These are phyloP conservation scores for Marchantia polymorpha DNA, from an alignment of 225 moss, liverwort and hornwort species.

Conservation along the genomic window DNA sequence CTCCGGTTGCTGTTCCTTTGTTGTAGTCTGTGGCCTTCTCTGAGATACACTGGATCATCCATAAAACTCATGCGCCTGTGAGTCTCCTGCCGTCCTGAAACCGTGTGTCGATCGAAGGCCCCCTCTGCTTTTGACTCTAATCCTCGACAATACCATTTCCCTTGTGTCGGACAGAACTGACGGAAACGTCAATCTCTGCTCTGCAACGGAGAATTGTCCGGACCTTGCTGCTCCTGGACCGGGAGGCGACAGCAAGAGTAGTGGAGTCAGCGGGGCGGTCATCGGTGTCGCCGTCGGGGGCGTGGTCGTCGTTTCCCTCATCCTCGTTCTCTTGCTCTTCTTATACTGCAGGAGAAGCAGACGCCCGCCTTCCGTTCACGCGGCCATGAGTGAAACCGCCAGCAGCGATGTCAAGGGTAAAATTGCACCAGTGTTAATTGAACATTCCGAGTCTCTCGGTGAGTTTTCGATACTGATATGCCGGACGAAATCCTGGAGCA, in stretches of 20 bases:
- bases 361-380: background rate
- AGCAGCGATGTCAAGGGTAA: background rate
- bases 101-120: too few species aligned
- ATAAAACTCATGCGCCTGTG: background rate
- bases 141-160: background rate
- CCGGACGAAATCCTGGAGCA: background rate
- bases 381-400: background rate
- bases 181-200: slow-evolving; percentile 15
- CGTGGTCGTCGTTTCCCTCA: background rate
- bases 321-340: slow-evolving; percentile 1
- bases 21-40: background rate
- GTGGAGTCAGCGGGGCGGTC: background rate
- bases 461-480: too few species aligned
- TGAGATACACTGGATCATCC: background rate
- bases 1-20: background rate
- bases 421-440: background rate
- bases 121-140: too few species aligned
- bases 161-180: background rate
- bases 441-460: too few species aligned
- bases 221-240: background rate
- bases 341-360: background rate
- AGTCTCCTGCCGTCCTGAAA: too few species aligned
- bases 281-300: slow-evolving; percentile 18
- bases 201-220: slow-evolving; percentile 4
- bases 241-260: too few species aligned